These are phyloP conservation scores for Colletotrichum acutatum DNA, from an alignment of 2,329 filamentous ascomycete genomes.

Conservation along the genomic window DNA sequence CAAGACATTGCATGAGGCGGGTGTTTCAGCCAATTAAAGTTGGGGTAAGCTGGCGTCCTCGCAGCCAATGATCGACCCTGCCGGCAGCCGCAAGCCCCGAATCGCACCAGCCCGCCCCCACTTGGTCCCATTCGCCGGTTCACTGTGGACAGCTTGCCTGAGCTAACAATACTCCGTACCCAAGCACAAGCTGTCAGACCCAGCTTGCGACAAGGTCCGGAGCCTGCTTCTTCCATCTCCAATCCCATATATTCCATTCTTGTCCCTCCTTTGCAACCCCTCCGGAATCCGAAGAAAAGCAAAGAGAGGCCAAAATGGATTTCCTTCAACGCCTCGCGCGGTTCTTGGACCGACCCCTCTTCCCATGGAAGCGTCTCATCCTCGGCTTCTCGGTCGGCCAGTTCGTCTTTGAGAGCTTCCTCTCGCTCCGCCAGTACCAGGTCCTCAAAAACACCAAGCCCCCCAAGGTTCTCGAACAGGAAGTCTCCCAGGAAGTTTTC, in stretches of 20 bases:
- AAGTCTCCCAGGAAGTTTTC: slow-evolving; percentile 90
- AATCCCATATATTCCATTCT: slow-evolving; percentile 26
- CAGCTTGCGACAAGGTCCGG: slow-evolving; percentile 1
- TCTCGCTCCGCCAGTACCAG: slow-evolving; percentile 90
- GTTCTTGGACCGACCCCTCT: slow-evolving; percentile 89
- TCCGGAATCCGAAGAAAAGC: slow-evolving; percentile 5
- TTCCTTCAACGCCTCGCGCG: slow-evolving; percentile 75
- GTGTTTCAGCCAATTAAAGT: slow-evolving; percentile 27
- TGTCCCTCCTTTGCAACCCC: slow-evolving; percentile 30
- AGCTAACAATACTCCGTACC: background rate
- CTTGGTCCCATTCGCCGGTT: slow-evolving; percentile 14
- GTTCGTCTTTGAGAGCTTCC: slow-evolving; percentile 88
- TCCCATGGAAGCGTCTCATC: slow-evolving; percentile 98
- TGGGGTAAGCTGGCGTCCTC: background rate
- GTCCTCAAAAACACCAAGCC: slow-evolving; percentile 83
- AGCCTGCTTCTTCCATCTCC: background rate
- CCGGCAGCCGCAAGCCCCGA: slow-evolving; percentile 23
- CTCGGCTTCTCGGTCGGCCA: slow-evolving; percentile 94
- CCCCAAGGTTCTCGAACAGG: slow-evolving; percentile 87
- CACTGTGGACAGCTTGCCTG: slow-evolving; percentile 35
- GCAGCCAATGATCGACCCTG: slow-evolving; percentile 19
- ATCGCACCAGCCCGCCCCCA: slow-evolving; percentile 17
- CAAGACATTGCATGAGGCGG: slow-evolving; percentile 7
- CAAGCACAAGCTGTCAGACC: background rate
- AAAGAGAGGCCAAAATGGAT: slow-evolving; percentile 27